Evolutionary conservation across 2,329 filamentous ascomycete genomes (phyloP).

Genomic region (Endocalyx cinctus): DNA sequence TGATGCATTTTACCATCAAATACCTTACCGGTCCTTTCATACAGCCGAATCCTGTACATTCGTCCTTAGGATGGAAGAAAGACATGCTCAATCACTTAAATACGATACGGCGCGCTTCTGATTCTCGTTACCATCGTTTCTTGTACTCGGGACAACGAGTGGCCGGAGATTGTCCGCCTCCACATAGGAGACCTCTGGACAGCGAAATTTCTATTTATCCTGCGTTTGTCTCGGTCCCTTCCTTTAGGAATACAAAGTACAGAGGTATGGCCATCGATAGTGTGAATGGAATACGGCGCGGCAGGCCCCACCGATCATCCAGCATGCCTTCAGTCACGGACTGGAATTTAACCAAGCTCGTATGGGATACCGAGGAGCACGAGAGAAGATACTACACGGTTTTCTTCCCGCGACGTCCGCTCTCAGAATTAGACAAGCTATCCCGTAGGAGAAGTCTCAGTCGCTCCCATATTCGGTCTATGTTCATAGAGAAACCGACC

Average conservation of each 20-base stretch:
- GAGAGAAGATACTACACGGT: slow-evolving; percentile 6
- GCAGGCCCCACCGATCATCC: slow-evolving; percentile 9
- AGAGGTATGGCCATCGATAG: not conserved
- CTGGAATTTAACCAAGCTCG: slow-evolving; percentile 11
- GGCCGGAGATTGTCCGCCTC: slow-evolving; percentile 13
- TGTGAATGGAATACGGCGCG: slow-evolving; percentile 1
- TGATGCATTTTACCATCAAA: slow-evolving; percentile 9
- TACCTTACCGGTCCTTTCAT: not conserved
- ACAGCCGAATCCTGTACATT: not conserved
- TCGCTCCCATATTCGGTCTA: slow-evolving; percentile 28
- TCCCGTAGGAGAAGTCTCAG: slow-evolving; percentile 31
- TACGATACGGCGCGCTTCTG: slow-evolving; percentile 4
- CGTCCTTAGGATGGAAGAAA: slow-evolving; percentile 11
- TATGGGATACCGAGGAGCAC: not conserved
- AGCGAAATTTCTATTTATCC: slow-evolving; percentile 11
- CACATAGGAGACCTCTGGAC: slow-evolving; percentile 41
- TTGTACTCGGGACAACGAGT: too few species aligned
- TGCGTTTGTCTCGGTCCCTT: slow-evolving; percentile 7
- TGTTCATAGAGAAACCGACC: slow-evolving; percentile 27
- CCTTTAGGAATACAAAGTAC: not conserved
- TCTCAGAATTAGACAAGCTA: slow-evolving; percentile 26
- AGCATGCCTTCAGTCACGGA: slow-evolving; percentile 13
- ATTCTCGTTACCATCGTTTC: slow-evolving; percentile 8
- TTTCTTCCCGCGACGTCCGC: slow-evolving; percentile 20
- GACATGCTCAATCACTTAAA: slow-evolving; percentile 16